Conservation (phyloP, 129 eudicot species). For the Helianthus annuus region DNA sequence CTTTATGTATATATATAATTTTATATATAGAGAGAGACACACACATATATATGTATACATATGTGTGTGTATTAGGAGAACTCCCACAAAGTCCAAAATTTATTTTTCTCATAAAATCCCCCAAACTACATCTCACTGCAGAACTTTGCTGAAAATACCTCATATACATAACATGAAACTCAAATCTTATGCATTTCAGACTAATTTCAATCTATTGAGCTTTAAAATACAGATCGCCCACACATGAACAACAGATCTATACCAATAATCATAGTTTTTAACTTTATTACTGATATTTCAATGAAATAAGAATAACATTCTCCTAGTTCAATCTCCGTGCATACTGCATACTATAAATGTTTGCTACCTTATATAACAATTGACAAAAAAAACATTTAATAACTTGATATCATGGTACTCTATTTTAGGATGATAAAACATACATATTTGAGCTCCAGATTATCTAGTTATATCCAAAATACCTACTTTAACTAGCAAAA, state of each 20-base stretch:
- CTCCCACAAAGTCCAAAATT: slow-evolving; percentile 30
- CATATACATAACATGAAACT: background rate
- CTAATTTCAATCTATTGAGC: slow-evolving; percentile 5
- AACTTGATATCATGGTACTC: background rate
- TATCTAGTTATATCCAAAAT: background rate
- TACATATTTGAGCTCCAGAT: background rate
- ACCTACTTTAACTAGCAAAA: slow-evolving; percentile 7
- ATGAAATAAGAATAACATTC: background rate
- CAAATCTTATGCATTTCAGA: slow-evolving; percentile 12
- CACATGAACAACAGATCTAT: slow-evolving; percentile 4
- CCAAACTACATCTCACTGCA: slow-evolving; percentile 15
- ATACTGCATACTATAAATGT: slow-evolving; percentile 7
- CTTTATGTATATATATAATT: slow-evolving; percentile 5
- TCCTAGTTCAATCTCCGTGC: slow-evolving; percentile 3
- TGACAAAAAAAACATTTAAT: background rate
- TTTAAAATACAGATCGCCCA: background rate
- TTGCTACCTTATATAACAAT: background rate
- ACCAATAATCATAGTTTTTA: slow-evolving; percentile 2
- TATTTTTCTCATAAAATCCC: slow-evolving; percentile 13
- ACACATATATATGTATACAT: too few species aligned
- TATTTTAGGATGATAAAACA: background rate
- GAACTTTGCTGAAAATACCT: background rate
- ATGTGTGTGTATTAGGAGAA: background rate
- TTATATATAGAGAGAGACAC: too few species aligned
- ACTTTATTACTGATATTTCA: slow-evolving; percentile 10